Conservation (phyloP, 495 filamentous ascomycete species). For the Lasiosphaeria ovina region DNA sequence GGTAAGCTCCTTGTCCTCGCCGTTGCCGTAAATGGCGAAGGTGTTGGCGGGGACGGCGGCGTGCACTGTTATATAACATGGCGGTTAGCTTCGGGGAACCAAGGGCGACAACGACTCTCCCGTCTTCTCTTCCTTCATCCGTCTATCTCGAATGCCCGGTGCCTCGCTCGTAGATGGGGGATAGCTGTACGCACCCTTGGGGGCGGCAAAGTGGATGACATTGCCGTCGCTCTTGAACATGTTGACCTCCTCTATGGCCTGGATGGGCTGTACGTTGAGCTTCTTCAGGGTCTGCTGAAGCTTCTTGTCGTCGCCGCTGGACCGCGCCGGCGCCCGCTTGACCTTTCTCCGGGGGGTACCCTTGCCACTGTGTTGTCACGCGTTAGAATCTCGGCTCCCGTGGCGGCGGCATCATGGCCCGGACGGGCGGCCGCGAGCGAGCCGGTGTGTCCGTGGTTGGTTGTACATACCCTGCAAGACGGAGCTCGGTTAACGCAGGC, state of each 20-base stretch:
- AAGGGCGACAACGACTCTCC: too few species aligned
- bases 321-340: constrained; percentile 92
- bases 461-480: constrained; percentile 15
- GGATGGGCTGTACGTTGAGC: constrained; percentile 94
- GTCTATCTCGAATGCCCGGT: background rate
- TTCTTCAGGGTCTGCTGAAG: constrained; percentile 93
- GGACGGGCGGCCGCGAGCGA: constrained; percentile 3
- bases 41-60: constrained; percentile 93
- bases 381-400: constrained; percentile 26
- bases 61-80: constrained; percentile 64
- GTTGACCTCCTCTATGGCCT: constrained; percentile 99
- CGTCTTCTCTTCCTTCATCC: constrained; percentile 1
- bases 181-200: constrained; percentile 69
- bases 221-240: constrained; percentile 99
- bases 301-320: constrained; percentile 97
- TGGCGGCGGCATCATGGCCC: background rate
- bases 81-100: background rate
- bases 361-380: constrained; percentile 71
- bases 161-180: background rate
- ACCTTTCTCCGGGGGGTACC: constrained; percentile 96
- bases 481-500: constrained; percentile 5
- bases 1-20: constrained; percentile 99
- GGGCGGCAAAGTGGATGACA: constrained; percentile 97
- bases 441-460: background rate
- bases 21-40: constrained; percentile 98